Percentiles rank a stretch among this genome's conserved stretches.
phyloP scores from a whole-genome alignment of 129 eudicot genomes.

The Helianthus annuus region HanXRQr2.0-SUNRISE NC_035449.2:19822881-19823380 shows the following conservation, averaged over 20 bases:
- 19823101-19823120: neutral
- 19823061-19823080: constrained; percentile 91
- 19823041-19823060: constrained; percentile 92
- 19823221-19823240: neutral
- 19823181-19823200: neutral
- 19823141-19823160: neutral
- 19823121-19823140: neutral
- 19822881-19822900: constrained; percentile 11
- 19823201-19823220: neutral
- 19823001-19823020: constrained; percentile 69
- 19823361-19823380: neutral
- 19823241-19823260: neutral
- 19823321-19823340: constrained; percentile 6
- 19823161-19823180: neutral
- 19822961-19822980: constrained; percentile 6
- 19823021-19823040: constrained; percentile 97
- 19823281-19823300: constrained; percentile 5
- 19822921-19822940: neutral
- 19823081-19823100: constrained; percentile 31
- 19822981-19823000: constrained; percentile 56
- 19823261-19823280: neutral
- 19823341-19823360: neutral
- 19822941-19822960: constrained; percentile 15
- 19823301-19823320: neutral
- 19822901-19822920: neutral